These are phyloP conservation scores for Plasmodium vinckei DNA, from an alignment of 169 alveolate genomes.

Conservation along the genomic window DNA sequence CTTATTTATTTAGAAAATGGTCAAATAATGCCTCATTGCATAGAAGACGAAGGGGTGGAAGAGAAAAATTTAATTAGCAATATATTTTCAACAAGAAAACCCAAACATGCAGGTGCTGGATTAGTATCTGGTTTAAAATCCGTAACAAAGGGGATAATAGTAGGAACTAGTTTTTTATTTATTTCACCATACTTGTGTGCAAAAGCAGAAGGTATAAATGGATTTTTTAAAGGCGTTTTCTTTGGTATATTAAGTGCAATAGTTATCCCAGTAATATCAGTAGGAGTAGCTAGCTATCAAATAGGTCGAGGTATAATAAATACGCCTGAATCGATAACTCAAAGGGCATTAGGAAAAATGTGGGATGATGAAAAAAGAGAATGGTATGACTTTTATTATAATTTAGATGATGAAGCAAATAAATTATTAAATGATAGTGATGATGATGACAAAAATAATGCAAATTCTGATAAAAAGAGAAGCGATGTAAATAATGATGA, in stretches of 20 bases:
- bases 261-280: slow-evolving; percentile 89
- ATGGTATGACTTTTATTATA: slow-evolving; percentile 88
- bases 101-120: slow-evolving; percentile 90
- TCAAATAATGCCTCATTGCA: slow-evolving; percentile 43
- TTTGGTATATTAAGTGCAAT: slow-evolving; percentile 92
- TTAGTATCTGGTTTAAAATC: slow-evolving; percentile 90
- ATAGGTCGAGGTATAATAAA: slow-evolving; percentile 90
- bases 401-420: slow-evolving; percentile 86
- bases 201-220: slow-evolving; percentile 89
- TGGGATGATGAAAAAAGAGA: slow-evolving; percentile 91
- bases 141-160: slow-evolving; percentile 91
- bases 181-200: slow-evolving; percentile 92
- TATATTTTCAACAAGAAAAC: slow-evolving; percentile 86
- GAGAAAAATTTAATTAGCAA: slow-evolving; percentile 79
- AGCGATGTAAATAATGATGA: slow-evolving; percentile 39
- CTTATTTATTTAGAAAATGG: slow-evolving; percentile 21
- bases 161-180: slow-evolving; percentile 91
- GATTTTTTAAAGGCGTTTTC: slow-evolving; percentile 92
- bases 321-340: slow-evolving; percentile 92
- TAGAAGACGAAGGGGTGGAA: slow-evolving; percentile 26
- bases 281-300: slow-evolving; percentile 92
- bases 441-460: slow-evolving; percentile 54
- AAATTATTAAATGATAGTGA: slow-evolving; percentile 74
- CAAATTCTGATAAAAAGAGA: slow-evolving; percentile 10
- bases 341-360: slow-evolving; percentile 88